These are phyloP conservation scores for Golubevia sp. DNA, from an alignment of 1,284 basidiomycete genomes.

Conservation along the genomic window DNA sequence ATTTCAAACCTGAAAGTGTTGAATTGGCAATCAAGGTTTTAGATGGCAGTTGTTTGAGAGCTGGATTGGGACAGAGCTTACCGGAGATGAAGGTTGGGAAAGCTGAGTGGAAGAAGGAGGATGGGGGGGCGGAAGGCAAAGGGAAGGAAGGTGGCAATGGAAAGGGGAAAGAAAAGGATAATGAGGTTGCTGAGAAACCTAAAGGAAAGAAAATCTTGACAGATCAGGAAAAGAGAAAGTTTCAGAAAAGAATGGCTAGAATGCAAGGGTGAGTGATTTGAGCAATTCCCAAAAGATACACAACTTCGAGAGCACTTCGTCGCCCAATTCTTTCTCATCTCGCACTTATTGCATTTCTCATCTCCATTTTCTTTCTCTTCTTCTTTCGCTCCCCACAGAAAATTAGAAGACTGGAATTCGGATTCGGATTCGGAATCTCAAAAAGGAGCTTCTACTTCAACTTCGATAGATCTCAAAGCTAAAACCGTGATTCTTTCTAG, in stretches of 20 bases:
- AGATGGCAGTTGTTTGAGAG: constrained; percentile 49
- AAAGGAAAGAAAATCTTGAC: constrained; percentile 16
- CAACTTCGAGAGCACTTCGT: constrained; percentile 65
- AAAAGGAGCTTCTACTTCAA: neutral
- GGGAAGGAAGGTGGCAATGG: constrained; percentile 5
- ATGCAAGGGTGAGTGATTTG: constrained; percentile 22
- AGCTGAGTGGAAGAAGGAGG: constrained; percentile 31
- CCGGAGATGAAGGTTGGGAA: constrained; percentile 40
- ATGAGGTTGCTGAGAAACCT: constrained; percentile 5
- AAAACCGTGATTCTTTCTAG: constrained; percentile 68
- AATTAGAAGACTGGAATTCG: constrained; percentile 51
- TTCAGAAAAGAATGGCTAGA: constrained; percentile 31
- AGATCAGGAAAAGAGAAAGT: constrained; percentile 28
- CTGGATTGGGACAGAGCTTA: constrained; percentile 27
- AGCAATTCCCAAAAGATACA: constrained; percentile 67
- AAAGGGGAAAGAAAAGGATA: constrained; percentile 14
- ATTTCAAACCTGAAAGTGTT: constrained; percentile 58
- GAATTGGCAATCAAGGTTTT: constrained; percentile 51
- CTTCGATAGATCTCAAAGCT: neutral
- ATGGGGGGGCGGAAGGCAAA: constrained; percentile 47
- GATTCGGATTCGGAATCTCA: constrained; percentile 31
- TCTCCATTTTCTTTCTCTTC: neutral
- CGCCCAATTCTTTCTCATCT: neutral
- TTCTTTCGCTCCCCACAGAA: constrained; percentile 13
- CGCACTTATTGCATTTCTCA: neutral